Percentiles rank a stretch among this genome's conserved stretches.
These are phyloP conservation scores for Penicillium canescens DNA, from an alignment of 495 filamentous ascomycete species.

Conservation along the genomic window DNA sequence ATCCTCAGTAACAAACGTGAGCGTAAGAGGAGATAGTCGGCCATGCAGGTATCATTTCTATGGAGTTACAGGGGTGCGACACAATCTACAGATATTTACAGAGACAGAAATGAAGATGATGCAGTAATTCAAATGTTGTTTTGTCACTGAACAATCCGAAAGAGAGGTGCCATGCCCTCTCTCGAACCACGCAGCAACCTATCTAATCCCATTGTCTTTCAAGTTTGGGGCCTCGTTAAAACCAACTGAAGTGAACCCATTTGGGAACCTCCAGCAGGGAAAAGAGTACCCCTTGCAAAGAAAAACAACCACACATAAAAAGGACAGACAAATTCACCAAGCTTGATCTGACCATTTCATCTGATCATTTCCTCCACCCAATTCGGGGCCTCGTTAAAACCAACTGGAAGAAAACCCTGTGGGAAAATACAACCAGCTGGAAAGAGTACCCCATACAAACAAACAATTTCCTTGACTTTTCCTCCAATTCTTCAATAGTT, in stretches of 20 bases:
- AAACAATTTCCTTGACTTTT: neutral
- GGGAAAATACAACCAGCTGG: slow-evolving; percentile 7
- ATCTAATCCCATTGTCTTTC: neutral
- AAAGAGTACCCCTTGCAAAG: slow-evolving; percentile 9
- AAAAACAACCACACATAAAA: too few relatives aligned
- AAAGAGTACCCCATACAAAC: slow-evolving; percentile 11
- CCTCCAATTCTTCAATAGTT: neutral
- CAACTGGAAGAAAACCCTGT: slow-evolving; percentile 7
- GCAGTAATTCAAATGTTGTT: neutral
- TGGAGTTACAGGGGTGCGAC: too few relatives aligned
- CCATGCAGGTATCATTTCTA: too few relatives aligned
- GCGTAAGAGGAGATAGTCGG: too few relatives aligned
- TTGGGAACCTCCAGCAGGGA: slow-evolving; percentile 1
- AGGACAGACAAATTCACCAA: too few relatives aligned
- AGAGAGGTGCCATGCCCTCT: slow-evolving; percentile 8
- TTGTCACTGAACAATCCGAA: slow-evolving; percentile 1
- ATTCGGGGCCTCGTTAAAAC: slow-evolving; percentile 12
- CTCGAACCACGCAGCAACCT: neutral
- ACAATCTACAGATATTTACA: too few relatives aligned
- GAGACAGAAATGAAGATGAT: too few relatives aligned
- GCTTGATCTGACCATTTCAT: neutral
- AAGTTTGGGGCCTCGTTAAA: slow-evolving; percentile 11
- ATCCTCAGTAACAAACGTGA: too few relatives aligned
- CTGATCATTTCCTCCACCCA: neutral
- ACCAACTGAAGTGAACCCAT: slow-evolving; percentile 5